Base-by-base conservation (phyloP, 1,139 yeast species). In the Candida freyschussii region DNA sequence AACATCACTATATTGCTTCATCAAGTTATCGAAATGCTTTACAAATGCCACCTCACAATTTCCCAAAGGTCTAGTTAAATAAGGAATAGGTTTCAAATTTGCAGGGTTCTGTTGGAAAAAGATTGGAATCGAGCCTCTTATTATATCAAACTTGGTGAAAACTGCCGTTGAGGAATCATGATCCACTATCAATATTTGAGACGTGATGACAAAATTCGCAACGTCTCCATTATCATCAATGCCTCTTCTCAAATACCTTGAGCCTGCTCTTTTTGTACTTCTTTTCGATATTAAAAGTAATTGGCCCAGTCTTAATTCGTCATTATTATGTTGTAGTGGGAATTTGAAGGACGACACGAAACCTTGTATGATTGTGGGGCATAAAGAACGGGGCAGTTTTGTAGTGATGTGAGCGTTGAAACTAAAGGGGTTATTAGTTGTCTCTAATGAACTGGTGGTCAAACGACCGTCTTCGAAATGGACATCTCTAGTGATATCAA, bases 181-280 rank as follows among this genome's bases (percentile, higher is more conserved):
- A 8, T 47, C 47, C 14, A 45, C 38, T 1, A 48, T 38, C 17
- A 44, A 33, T 5, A 55, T 29, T 34, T 64, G 70, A 23, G 65
- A 64, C 1, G 74, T 68, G 32, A 61, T 60, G 7, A 67, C 69
- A 55, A 64, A 68, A 44, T 68, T 68, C 11, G 74, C 73, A 30
- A 68, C 71, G 30, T 83, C 65, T 22, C 97, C 98, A 17, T 71
- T 65, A 24, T 64, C 67, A 60, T 86, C 95, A 45, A 87, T 73
- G 43, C 98, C 98, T 54, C 98, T 78, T 46, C 96, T 81, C 70
- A 91, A 87, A 41, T 68, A 68, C 16, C 74, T 43, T 4, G 67
- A 60, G 5, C 74, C 74, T 7, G 69, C 63, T n/a, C 73, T 47
- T 18, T 51, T 50, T 7, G 51, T 52, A 31, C 66, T 62, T 39